Evolutionary conservation across 2,329 filamentous ascomycete species (phyloP).

Genomic region (Ophiobolus disseminans): DNA sequence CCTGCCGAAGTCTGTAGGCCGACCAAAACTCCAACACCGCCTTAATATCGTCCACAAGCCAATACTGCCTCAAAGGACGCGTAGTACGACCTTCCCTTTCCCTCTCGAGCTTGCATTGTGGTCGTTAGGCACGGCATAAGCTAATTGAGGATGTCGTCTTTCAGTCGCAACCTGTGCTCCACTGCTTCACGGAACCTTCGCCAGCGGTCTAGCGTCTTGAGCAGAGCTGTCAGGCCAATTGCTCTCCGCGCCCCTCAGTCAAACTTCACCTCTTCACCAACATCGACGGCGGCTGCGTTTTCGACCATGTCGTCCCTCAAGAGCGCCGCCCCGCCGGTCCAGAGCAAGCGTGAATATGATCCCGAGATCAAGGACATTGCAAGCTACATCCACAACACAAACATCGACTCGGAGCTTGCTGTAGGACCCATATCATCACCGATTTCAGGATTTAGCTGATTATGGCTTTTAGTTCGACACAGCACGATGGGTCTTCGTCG

Average conservation of each 20-base stretch:
- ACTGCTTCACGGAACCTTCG: constrained; percentile 48
- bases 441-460: constrained; percentile 19
- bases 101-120: constrained; percentile 38
- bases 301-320: constrained; percentile 49
- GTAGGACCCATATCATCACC: constrained; percentile 62
- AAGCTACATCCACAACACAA: constrained; percentile 89
- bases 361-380: constrained; percentile 95
- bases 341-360: constrained; percentile 69
- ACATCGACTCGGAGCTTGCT: constrained; percentile 89
- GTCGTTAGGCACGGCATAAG: constrained; percentile 41
- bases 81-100: constrained; percentile 45
- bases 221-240: constrained; percentile 49
- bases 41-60: constrained; percentile 31
- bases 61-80: constrained; percentile 27
- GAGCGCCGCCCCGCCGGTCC: constrained; percentile 40
- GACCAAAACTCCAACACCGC: constrained; percentile 27
- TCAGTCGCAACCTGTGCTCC: constrained; percentile 52
- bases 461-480: constrained; percentile 76
- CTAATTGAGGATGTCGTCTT: constrained; percentile 52
- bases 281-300: constrained; percentile 38
- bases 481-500: constrained; percentile 93
- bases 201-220: constrained; percentile 41
- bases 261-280: constrained; percentile 29
- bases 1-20: constrained; percentile 34
- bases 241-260: constrained; percentile 36